phyloP scores from a whole-genome alignment of 1,139 yeast species.

The Diutina pseudorugosa region DNA sequence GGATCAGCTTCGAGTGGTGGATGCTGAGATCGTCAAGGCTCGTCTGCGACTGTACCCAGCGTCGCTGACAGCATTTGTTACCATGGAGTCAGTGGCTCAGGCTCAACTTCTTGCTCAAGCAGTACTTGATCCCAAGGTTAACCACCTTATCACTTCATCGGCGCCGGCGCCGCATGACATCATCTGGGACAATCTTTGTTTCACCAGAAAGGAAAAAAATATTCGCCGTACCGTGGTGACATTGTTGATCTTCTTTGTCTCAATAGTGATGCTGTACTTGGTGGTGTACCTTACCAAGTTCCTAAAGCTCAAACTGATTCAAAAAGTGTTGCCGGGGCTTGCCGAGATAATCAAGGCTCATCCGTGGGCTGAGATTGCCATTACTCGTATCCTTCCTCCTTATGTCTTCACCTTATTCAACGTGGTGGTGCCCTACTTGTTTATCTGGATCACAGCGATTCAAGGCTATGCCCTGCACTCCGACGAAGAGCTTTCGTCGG shows the following conservation, averaged over 20 bases:
- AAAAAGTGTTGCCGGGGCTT: constrained; percentile 61
- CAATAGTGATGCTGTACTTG: constrained; percentile 54
- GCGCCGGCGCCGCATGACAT: constrained; percentile 81
- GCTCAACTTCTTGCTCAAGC: constrained; percentile 86
- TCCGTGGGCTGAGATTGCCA: constrained; percentile 59
- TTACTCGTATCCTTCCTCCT: constrained; percentile 68
- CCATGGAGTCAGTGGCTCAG: constrained; percentile 76
- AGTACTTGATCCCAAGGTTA: constrained; percentile 64
- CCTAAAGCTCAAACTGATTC: constrained; percentile 57
- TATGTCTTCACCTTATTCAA: constrained; percentile 61
- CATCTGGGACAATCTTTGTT: constrained; percentile 60
- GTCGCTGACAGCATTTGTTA: constrained; percentile 56
- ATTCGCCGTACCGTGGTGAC: constrained; percentile 51
- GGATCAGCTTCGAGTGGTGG: constrained; percentile 41
- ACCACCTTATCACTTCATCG: constrained; percentile 52
- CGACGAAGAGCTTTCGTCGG: constrained; percentile 63
- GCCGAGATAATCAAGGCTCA: constrained; percentile 48
- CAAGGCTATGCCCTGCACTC: constrained; percentile 70
- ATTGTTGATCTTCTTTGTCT: constrained; percentile 45
- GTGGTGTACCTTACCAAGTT: constrained; percentile 67
- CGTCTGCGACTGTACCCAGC: background rate
- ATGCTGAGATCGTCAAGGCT: constrained; percentile 26
- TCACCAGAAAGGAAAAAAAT: constrained; percentile 43
- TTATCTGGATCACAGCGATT: constrained; percentile 49
- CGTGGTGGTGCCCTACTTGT: constrained; percentile 55